A percentile compares a stretch with the other conserved stretches of the same genome.
Conservation (phyloP, 179 eudicot species). For the Silene vulgaris region DNA sequence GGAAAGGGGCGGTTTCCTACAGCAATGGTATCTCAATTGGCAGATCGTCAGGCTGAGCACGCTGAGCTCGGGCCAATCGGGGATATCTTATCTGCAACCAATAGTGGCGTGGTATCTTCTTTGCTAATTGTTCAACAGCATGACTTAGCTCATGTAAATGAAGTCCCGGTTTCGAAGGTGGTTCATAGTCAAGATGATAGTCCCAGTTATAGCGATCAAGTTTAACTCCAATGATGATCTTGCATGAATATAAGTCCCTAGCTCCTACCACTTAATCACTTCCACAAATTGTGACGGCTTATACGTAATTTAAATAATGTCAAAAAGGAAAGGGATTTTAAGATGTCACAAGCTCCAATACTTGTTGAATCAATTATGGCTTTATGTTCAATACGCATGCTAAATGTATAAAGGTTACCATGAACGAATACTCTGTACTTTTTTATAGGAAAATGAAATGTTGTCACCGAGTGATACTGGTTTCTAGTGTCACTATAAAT, state of each 20-base stretch:
- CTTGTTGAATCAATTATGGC: too few relatives aligned
- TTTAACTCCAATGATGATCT: conserved; percentile 11
- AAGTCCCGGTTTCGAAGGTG: conserved; percentile 36
- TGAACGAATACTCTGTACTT: background rate
- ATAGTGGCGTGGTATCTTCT: conserved; percentile 44
- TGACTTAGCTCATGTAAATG: conserved; percentile 38
- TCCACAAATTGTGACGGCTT: too few relatives aligned
- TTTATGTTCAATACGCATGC: background rate
- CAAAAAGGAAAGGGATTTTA: too few relatives aligned
- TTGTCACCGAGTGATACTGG: background rate
- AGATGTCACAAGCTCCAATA: too few relatives aligned
- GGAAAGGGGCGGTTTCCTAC: conserved; percentile 67
- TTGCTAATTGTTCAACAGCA: conserved; percentile 69
- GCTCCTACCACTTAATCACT: too few relatives aligned
- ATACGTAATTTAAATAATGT: too few relatives aligned
- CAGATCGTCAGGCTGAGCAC: conserved; percentile 55
- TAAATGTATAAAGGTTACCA: background rate
- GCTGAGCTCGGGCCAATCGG: conserved; percentile 72
- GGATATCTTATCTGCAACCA: conserved; percentile 49
- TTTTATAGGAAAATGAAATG: background rate
- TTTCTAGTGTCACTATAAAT: background rate
- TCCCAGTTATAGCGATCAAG: conserved; percentile 10
- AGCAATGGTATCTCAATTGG: conserved; percentile 45
- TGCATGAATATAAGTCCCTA: background rate
- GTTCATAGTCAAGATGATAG: conserved; percentile 6